These are phyloP conservation scores for Hansfordia pulvinata DNA, from an alignment of 2,329 filamentous ascomycete genomes.

Conservation along the genomic window DNA sequence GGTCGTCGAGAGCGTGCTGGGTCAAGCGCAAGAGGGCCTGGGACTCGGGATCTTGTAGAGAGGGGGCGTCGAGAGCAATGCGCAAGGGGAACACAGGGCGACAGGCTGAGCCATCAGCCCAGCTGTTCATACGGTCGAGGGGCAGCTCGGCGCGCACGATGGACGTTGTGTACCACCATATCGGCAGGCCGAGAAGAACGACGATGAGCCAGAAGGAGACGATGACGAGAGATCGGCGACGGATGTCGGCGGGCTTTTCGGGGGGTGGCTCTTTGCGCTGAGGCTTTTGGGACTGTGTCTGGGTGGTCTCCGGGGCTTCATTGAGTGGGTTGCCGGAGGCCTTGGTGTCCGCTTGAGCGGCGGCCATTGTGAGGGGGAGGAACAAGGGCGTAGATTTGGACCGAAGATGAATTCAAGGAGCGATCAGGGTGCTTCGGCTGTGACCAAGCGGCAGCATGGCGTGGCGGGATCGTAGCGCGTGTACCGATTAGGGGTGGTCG, in stretches of 20 bases:
- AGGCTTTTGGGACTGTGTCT: too few species aligned
- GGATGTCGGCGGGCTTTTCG: conserved; percentile 57
- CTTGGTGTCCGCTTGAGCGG: too few species aligned
- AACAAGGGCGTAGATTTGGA: too few species aligned
- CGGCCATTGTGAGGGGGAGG: too few species aligned
- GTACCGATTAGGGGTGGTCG: too few species aligned
- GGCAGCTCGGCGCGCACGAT: conserved; percentile 82
- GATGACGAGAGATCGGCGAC: conserved; percentile 61
- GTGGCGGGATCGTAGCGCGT: too few species aligned
- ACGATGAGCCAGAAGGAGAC: conserved; percentile 86
- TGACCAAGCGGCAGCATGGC: too few species aligned
- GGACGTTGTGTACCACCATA: conserved; percentile 93
- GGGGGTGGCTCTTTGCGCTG: conserved; percentile 57
- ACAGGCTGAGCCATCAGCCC: conserved; percentile 85
- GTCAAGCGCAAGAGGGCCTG: conserved; percentile 65
- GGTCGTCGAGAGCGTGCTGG: conserved; percentile 73
- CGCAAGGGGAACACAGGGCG: conserved; percentile 77
- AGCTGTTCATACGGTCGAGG: conserved; percentile 73
- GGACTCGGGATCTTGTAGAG: conserved; percentile 52
- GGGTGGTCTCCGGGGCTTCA: too few species aligned
- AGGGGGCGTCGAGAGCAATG: conserved; percentile 61
- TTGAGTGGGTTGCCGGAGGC: too few species aligned
- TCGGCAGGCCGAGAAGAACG: conserved; percentile 68
- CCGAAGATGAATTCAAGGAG: too few species aligned
- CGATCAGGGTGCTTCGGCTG: too few species aligned